phyloP scores from a whole-genome alignment of 2,329 filamentous ascomycete species.

The Xylaria multiplex region DNA sequence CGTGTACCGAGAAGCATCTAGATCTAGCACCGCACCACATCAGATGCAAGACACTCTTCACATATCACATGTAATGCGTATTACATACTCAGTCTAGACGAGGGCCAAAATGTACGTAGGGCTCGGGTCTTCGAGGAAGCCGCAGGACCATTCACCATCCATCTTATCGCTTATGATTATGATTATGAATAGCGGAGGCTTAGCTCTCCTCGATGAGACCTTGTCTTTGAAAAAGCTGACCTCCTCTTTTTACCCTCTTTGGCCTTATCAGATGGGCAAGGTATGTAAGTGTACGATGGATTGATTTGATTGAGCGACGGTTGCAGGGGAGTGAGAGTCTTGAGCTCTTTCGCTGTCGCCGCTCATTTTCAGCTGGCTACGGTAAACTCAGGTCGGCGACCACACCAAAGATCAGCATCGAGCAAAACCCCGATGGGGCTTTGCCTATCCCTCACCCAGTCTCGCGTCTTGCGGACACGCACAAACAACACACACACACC shows the following conservation, averaged over 20 bases:
- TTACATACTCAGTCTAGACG: conserved; percentile 19
- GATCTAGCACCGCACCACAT: conserved; percentile 24
- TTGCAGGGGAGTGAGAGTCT: conserved; percentile 11
- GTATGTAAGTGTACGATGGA: conserved; percentile 10
- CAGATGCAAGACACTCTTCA: conserved; percentile 18
- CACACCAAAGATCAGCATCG: conserved; percentile 29
- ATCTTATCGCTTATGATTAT: conserved; percentile 32
- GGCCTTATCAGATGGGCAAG: not conserved
- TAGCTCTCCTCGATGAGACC: conserved; percentile 31
- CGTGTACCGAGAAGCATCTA: conserved; percentile 26
- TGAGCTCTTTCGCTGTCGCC: conserved; percentile 14
- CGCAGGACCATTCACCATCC: conserved; percentile 18
- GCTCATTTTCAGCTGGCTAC: conserved; percentile 34
- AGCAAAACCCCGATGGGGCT: conserved; percentile 30
- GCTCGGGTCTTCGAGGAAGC: conserved; percentile 14
- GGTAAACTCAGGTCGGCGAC: conserved; percentile 37
- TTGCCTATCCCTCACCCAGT: conserved; percentile 9
- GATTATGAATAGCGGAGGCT: conserved; percentile 30
- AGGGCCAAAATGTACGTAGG: conserved; percentile 23
- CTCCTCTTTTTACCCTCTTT: not conserved
- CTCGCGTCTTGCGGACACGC: conserved; percentile 11
- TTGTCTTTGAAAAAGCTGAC: conserved; percentile 20
- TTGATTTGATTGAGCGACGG: not conserved
- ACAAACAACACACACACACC: conserved; percentile 2
- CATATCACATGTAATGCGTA: conserved; percentile 8